Base-by-base conservation (phyloP, 2,329 filamentous ascomycete genomes). In the Neospermospora avenae region DNA sequence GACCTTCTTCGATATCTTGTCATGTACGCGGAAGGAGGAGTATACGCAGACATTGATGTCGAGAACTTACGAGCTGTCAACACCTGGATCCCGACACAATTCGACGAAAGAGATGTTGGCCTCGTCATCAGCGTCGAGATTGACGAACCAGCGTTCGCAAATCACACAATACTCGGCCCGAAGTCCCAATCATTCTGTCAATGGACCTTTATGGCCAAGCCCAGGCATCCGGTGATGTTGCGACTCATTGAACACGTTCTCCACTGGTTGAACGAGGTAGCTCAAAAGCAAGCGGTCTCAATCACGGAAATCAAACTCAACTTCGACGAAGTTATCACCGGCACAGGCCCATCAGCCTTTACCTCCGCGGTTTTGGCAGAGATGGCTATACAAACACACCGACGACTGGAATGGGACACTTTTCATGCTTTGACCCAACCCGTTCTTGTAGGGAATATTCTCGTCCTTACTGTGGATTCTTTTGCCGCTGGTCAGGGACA, bases 401-500 rank as follows among this genome's bases (percentile, higher is more conserved):
- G 75, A 22, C 65, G 71, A 3, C 75, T 89, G 2, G 81, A 77
- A 0, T 90, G 87, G 86, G 80, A 86, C 57, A 69, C 73, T 7
- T 90, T 90, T 71, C 86, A 89, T 71, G 81, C 84, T 63, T 73
- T 90, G 48, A 77, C 77, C 39, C 86, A 90, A 72, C 88, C 86
- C 2, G 87, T 83, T 65, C 74, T 89, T 0, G 79, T 89, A 1
- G 81, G 82, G 2, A 80, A 84, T 2, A 80, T 89, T 1, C 77
- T 90, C 0, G 85, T 90, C 0, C 79, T 89, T 11, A 86, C 86
- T 2, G 86, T 90, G 4, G 86, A 90, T 72, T 86, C 86, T 0
- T 90, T 90, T 66, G 87, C 87, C 16, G 87, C 87, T 0, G 87
- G 87, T 13, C 87, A 90, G 71, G 87, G 87, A 13, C 87, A 90